A percentile compares a stretch with the other conserved stretches of the same genome.
Evolutionary conservation across 148 eudicot species (phyloP).

Genomic region (Talinum fruticosum): DNA sequence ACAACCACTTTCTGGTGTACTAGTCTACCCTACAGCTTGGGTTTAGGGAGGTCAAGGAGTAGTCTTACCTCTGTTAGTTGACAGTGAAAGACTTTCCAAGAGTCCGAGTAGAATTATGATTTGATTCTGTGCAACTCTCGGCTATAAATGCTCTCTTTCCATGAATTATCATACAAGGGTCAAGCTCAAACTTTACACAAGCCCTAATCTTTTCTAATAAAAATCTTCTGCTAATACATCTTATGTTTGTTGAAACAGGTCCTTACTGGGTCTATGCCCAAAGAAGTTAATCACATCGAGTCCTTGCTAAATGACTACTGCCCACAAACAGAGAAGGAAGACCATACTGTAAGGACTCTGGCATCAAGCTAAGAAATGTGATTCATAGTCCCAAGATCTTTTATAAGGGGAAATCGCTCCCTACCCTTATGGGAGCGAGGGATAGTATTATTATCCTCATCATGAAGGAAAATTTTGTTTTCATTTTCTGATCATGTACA

Average conservation of each 20-base stretch:
- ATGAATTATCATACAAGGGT: too few relatives aligned
- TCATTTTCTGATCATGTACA: neutral
- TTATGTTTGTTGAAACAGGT: constrained; percentile 45
- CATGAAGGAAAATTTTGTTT: neutral
- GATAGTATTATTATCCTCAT: neutral
- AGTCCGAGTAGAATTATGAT: too few relatives aligned
- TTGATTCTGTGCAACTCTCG: too few relatives aligned
- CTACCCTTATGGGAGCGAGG: neutral
- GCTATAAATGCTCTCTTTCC: too few relatives aligned
- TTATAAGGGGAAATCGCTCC: neutral
- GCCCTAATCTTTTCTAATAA: constrained; percentile 2
- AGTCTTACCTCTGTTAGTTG: too few relatives aligned
- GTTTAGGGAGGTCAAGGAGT: too few relatives aligned
- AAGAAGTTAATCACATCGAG: constrained; percentile 70
- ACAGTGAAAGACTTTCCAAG: too few relatives aligned
- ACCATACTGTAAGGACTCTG: constrained; percentile 19
- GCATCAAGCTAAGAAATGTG: constrained; percentile 30
- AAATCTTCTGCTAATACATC: neutral
- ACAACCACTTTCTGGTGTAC: too few relatives aligned
- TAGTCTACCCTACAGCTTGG: too few relatives aligned
- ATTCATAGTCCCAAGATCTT: neutral
- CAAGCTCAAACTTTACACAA: neutral
- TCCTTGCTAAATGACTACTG: constrained; percentile 63
- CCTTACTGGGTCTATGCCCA: constrained; percentile 83
- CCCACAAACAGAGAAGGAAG: constrained; percentile 31